A percentile compares a stretch with the other conserved stretches of the same genome.
phyloP scores from a whole-genome alignment of 2,329 filamentous ascomycete genomes.

The Fusarium nisikadoi region DNA sequence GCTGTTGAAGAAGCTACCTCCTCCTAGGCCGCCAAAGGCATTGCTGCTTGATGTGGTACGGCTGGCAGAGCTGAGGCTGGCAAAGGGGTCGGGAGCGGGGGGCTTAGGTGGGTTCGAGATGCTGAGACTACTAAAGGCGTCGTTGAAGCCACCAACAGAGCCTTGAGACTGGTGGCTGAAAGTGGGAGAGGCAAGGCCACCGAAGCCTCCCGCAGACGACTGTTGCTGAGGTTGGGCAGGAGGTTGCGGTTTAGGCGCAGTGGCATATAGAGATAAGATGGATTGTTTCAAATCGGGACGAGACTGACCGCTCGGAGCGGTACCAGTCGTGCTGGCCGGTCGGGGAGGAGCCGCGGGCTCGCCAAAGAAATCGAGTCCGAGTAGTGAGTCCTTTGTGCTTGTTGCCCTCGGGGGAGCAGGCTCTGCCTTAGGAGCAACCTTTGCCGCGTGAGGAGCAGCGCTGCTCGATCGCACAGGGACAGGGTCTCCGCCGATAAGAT shows the following conservation, averaged over 20 bases:
- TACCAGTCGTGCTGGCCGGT: conserved; percentile 82
- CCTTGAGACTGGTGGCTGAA: conserved; percentile 61
- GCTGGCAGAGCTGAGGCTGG: conserved; percentile 59
- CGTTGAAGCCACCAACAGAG: conserved; percentile 73
- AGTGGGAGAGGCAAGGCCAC: conserved; percentile 71
- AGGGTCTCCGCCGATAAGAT: conserved; percentile 84
- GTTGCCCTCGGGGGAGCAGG: conserved; percentile 73
- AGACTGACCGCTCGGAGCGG: conserved; percentile 71
- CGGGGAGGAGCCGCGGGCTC: conserved; percentile 77
- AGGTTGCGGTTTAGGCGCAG: conserved; percentile 80
- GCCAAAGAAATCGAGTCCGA: conserved; percentile 94
- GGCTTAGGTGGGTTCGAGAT: conserved; percentile 59
- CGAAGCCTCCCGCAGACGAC: conserved; percentile 71
- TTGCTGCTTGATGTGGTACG: conserved; percentile 51
- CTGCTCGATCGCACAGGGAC: conserved; percentile 78
- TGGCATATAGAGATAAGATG: conserved; percentile 93
- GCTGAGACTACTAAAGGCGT: conserved; percentile 72
- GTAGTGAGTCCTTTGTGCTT: conserved; percentile 86
- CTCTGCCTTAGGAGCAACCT: conserved; percentile 69
- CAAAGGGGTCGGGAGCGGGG: conserved; percentile 65
- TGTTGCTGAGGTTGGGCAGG: conserved; percentile 57
- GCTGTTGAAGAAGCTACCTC: conserved; percentile 85
- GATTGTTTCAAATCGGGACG: conserved; percentile 96
- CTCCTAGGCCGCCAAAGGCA: conserved; percentile 67
- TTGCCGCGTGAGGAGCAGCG: conserved; percentile 71